phyloP scores from a whole-genome alignment of 371 early-diverging fungal genomes.

The Mycotypha africana region DNA sequence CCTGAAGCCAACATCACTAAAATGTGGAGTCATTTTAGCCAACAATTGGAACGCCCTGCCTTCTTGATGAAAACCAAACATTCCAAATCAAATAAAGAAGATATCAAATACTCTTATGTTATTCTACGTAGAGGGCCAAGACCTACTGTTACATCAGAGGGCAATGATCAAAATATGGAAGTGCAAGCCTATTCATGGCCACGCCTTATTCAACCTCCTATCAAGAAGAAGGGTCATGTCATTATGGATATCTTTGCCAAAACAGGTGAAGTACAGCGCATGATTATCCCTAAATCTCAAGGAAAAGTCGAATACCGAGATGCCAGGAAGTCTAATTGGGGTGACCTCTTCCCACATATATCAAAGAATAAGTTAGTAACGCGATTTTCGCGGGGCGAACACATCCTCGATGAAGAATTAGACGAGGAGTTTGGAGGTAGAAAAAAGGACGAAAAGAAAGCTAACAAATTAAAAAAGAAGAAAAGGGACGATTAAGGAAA shows the following conservation, averaged over 20 bases:
- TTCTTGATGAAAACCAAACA: constrained; percentile 76
- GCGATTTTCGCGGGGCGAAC: constrained; percentile 14
- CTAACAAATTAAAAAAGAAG: too few species aligned
- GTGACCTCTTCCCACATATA: constrained; percentile 76
- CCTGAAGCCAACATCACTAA: constrained; percentile 35
- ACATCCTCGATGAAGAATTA: too few species aligned
- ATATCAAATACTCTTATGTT: constrained; percentile 76
- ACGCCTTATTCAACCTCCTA: constrained; percentile 63
- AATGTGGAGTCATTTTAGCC: constrained; percentile 85
- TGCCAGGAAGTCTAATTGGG: constrained; percentile 77
- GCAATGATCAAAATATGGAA: constrained; percentile 21
- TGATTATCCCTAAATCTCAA: constrained; percentile 69
- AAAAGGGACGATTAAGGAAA: too few species aligned
- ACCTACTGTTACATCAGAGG: constrained; percentile 21
- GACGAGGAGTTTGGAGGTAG: too few species aligned
- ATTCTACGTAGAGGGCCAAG: constrained; percentile 65
- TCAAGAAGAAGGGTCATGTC: constrained; percentile 76
- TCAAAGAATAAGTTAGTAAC: constrained; percentile 52
- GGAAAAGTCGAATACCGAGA: constrained; percentile 72
- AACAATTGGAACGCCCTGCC: constrained; percentile 67
- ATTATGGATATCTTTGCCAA: constrained; percentile 65
- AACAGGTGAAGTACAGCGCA: constrained; percentile 60
- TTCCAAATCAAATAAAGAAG: constrained; percentile 65
- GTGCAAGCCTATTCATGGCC: constrained; percentile 63
- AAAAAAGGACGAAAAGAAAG: too few species aligned